Percentiles rank a stretch among this genome's conserved stretches.
Evolutionary conservation across 2,329 filamentous ascomycete species (phyloP).

Genomic region (Aspergillus ustus): DNA sequence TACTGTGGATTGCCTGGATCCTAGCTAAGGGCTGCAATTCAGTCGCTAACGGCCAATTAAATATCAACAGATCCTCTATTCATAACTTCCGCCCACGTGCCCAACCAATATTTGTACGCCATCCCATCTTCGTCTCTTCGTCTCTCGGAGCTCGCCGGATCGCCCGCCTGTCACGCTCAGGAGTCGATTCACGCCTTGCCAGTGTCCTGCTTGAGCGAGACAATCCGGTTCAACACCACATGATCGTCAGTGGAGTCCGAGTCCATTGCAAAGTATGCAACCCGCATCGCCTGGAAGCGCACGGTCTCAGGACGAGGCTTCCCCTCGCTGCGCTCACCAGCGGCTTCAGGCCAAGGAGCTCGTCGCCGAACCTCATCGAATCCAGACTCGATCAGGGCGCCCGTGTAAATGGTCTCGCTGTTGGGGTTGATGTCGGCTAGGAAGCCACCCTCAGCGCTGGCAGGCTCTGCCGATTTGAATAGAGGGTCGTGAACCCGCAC

Average conservation of each 20-base stretch:
- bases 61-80: slow-evolving; percentile 7
- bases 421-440: slow-evolving; percentile 82
- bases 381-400: slow-evolving; percentile 81
- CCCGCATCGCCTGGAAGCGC: slow-evolving; percentile 87
- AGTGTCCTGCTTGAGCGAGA: slow-evolving; percentile 75
- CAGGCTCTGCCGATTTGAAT: slow-evolving; percentile 86
- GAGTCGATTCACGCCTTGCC: slow-evolving; percentile 16
- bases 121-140: background rate
- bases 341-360: slow-evolving; percentile 82
- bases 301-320: slow-evolving; percentile 70
- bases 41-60: slow-evolving; percentile 8
- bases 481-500: slow-evolving; percentile 79
- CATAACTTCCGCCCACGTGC: background rate
- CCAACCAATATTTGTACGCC: background rate
- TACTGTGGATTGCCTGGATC: background rate
- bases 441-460: slow-evolving; percentile 77
- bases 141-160: slow-evolving; percentile 1
- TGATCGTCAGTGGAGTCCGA: slow-evolving; percentile 78
- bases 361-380: slow-evolving; percentile 74
- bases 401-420: slow-evolving; percentile 76
- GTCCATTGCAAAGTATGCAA: slow-evolving; percentile 69
- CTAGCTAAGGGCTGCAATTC: background rate
- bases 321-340: slow-evolving; percentile 55
- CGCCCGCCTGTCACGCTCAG: background rate
- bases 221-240: slow-evolving; percentile 87